Base-by-base conservation (phyloP, 768 basidiomycete genomes). In the Sarcomyxa edulis region DNA sequence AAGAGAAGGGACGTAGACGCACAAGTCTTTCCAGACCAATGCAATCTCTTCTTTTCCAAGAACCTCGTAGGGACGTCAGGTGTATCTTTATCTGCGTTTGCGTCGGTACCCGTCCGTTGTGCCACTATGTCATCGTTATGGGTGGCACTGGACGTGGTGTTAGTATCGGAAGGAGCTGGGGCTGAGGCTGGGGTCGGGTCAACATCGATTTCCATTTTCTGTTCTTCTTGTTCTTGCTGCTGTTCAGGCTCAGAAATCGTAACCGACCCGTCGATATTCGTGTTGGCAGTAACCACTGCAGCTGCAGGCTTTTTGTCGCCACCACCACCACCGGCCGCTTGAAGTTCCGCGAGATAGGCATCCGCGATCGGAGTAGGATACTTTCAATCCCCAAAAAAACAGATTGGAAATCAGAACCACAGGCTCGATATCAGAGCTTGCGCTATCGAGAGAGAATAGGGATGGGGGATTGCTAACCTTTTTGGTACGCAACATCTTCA, bases 1-100 rank as follows among this genome's bases (percentile, higher is more conserved):
- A 18, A 9, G 14, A 37, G 19, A 14, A 29, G 29, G 26, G 10
- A 15, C 16, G 24, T 11, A 19, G 27, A 25, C 81, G 31, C 51
- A 89, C 88, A 98, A 1, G 87, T 84, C 59, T 89, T 90, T 2
- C 84, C 89, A 6, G 69, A 61, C 90, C 94, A 98, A 50, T 88
- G 62, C 30, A 98, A 55, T 36, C 89, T 68, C 55, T 79, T 90
- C 67, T 97, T 98, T 64, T 99, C 96, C 9, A 62, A 56, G 30
- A 84, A 80, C 20, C 88, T 72, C 16, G 76, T 47, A 1, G 76
- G 79, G 1, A 82, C 80, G 48, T 95, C 92, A 2, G 81, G 78
- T 1, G 67, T 68, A 48, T 85, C 85, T 2, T n/a, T n/a, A n/a
- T n/a, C n/a, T n/a, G n/a, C n/a, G 43, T 49, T 38, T 72, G 70